phyloP scores from a whole-genome alignment of 805 yeast genomes.

The Zygosaccharomyces rouxii region DNA sequence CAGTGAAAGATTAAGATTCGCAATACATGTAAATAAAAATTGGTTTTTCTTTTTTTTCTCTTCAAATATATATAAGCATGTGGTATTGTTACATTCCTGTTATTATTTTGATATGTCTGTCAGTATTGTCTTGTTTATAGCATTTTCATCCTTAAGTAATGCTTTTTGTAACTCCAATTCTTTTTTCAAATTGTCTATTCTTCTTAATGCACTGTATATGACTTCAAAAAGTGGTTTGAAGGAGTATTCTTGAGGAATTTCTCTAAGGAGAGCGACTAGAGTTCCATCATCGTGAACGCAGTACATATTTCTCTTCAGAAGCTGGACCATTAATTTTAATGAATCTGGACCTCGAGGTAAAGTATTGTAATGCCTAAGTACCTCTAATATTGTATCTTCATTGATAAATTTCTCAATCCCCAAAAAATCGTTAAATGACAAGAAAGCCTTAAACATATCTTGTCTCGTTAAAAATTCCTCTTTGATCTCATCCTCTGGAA shows the following conservation, averaged over 20 bases:
- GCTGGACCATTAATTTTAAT: slow-evolving; percentile 11
- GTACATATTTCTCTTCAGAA: slow-evolving; percentile 20
- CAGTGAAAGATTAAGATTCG: slow-evolving; percentile 3
- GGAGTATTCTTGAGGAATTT: slow-evolving; percentile 19
- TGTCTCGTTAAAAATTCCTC: slow-evolving; percentile 4
- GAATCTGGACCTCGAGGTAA: slow-evolving; percentile 10
- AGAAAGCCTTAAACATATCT: slow-evolving; percentile 15
- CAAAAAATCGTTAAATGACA: slow-evolving; percentile 26
- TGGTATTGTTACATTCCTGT: neutral
- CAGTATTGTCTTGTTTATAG: neutral
- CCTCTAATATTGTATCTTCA: slow-evolving; percentile 14
- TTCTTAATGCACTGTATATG: slow-evolving; percentile 15
- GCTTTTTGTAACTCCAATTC: slow-evolving; percentile 22
- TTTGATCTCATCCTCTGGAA: slow-evolving; percentile 8
- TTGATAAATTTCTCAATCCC: slow-evolving; percentile 19
- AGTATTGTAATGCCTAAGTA: slow-evolving; percentile 20
- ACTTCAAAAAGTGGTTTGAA: slow-evolving; percentile 15
- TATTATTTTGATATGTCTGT: slow-evolving; percentile 1
- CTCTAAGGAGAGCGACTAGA: slow-evolving; percentile 13
- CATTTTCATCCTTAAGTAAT: slow-evolving; percentile 20
- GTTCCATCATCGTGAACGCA: slow-evolving; percentile 9
- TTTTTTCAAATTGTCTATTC: slow-evolving; percentile 7
- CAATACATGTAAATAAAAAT: slow-evolving; percentile 5
- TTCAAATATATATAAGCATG: neutral
- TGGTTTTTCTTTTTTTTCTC: neutral